A percentile compares a stretch with the other conserved stretches of the same genome.
Conservation (phyloP, 108 stramenopile genomes). For the Cyclostephanos tholiformis region DNA sequence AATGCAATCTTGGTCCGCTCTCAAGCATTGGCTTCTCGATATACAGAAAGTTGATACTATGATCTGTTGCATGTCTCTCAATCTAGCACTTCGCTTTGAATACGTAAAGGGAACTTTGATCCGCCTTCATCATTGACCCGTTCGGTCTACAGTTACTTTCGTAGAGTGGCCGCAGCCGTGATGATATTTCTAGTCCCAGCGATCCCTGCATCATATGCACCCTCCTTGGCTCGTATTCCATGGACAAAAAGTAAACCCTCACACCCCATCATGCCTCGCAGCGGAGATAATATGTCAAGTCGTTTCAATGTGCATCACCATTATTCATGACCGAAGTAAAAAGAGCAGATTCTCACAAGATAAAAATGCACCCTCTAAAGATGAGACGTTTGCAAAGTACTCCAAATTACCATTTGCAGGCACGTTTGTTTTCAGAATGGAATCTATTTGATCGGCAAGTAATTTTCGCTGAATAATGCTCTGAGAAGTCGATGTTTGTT, state of each 20-base stretch:
- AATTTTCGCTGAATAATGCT: neutral
- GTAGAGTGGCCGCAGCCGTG: too few relatives aligned
- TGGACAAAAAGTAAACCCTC: too few relatives aligned
- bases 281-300: too few relatives aligned
- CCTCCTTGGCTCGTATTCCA: too few relatives aligned
- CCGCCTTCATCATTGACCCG: too few relatives aligned
- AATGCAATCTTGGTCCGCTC: neutral
- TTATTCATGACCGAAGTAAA: neutral
- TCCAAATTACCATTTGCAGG: neutral
- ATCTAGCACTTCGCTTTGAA: neutral
- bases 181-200: too few relatives aligned
- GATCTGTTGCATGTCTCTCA: neutral
- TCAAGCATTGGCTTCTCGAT: neutral
- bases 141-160: too few relatives aligned
- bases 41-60: neutral
- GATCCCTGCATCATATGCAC: too few relatives aligned
- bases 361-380: slow-evolving; percentile 11
- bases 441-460: neutral
- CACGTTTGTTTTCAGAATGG: slow-evolving; percentile 5
- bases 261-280: too few relatives aligned
- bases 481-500: neutral
- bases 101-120: too few relatives aligned
- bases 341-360: neutral
- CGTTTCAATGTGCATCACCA: too few relatives aligned
- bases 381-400: slow-evolving; percentile 4